Base-by-base conservation (phyloP, 129 eudicot genomes). In the Pulicaria dysenterica region DNA sequence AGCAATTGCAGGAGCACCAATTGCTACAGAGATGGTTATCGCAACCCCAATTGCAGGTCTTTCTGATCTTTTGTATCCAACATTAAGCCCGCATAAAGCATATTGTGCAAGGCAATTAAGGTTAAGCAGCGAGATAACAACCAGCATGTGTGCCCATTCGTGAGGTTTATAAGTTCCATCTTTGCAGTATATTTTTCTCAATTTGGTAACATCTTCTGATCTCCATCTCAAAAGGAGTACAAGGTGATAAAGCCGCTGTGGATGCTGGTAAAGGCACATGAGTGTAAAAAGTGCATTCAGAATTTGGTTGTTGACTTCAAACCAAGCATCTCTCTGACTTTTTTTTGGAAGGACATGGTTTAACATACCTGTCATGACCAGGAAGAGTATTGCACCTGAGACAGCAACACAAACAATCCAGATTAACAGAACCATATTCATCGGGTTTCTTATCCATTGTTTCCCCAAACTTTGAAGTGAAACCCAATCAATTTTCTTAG, bases 141-240 rank as follows among this genome's bases (percentile, higher is more conserved):
- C 92, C 89, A 94, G 83, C 91, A 94, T 90, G 75, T 94, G 98
- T 13, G 90, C 82, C 97, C 98, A 94, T 64, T 94, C 98, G 14
- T 94, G 91, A 55, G 98, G 98, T 55, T 94, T 94, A 54, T 94
- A 94, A 9, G 95, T 86, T 34, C 96, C 98, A 40, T 90, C 73
- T 73, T 94, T 90, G 86, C 98, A 94, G 81, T 94, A 94, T 68
- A 77, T 17, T 67, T 87, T 84, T 67, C 98, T 82, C 3, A 94
- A 83, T 69, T 73, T 87, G 4, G 89, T 55, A 66, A 94, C 65
- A 17, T 94, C 98, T 64, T 90, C 89, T 7, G 87, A 64, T 74
- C 79, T 84, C 98, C 98, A 94, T 77, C 96, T 84, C 34, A 87
- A n/a, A 3, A 94, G 83, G 61, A 94, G 84, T 17, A 83, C 85